These are phyloP conservation scores for Bacidia gigantensis DNA, from an alignment of 495 filamentous ascomycete genomes.

Conservation along the genomic window DNA sequence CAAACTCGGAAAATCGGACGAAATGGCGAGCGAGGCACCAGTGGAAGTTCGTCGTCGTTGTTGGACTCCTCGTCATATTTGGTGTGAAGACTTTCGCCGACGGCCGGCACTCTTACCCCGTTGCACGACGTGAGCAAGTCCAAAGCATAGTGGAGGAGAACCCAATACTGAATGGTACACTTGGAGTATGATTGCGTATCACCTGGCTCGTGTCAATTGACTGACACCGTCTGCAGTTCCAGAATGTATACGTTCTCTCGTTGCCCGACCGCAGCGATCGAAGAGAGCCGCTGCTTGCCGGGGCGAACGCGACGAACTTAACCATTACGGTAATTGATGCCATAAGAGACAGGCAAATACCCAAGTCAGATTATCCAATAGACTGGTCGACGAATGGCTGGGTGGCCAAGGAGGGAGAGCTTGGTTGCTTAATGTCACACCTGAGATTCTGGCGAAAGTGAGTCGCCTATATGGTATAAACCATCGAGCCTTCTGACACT, in stretches of 20 bases:
- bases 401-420: conserved; percentile 15
- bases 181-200: conserved; percentile 8
- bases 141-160: conserved; percentile 1
- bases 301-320: conserved; percentile 12
- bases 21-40: conserved; percentile 6
- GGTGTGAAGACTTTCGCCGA: conserved; percentile 12
- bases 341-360: conserved; percentile 15
- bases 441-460: conserved; percentile 13
- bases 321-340: conserved; percentile 13
- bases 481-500: neutral
- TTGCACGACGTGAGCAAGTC: neutral
- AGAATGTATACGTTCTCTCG: conserved; percentile 14
- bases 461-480: neutral
- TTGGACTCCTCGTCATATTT: conserved; percentile 8
- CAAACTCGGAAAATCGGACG: conserved; percentile 2
- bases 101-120: conserved; percentile 4
- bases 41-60: neutral
- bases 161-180: conserved; percentile 11
- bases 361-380: conserved; percentile 11
- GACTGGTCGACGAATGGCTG: conserved; percentile 13
- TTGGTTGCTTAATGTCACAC: conserved; percentile 17
- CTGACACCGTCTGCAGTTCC: conserved; percentile 9
- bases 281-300: conserved; percentile 12
- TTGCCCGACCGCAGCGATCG: conserved; percentile 13
- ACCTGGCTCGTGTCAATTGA: neutral